These are phyloP conservation scores for Annulohypoxylon stygium DNA, from an alignment of 495 filamentous ascomycete genomes.

Conservation along the genomic window DNA sequence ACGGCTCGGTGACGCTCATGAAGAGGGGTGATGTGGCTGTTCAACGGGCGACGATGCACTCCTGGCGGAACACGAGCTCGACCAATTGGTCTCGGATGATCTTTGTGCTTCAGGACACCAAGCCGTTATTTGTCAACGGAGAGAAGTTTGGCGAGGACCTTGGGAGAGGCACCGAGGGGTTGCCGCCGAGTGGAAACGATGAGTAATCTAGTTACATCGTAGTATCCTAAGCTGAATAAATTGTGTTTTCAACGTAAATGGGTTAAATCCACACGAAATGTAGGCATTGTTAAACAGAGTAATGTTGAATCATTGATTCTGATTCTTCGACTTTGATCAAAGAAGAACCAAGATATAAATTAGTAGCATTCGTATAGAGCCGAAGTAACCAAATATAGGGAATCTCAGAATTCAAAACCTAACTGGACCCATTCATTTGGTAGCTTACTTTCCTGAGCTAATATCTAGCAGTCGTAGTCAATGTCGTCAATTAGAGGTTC, in stretches of 20 bases:
- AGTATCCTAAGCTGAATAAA: not conserved
- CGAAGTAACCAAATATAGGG: no score
- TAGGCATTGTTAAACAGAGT: no score
- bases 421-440: no score
- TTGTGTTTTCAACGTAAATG: no score
- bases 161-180: conserved; percentile 52
- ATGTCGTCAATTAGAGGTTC: not conserved
- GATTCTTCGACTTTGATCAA: no score
- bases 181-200: conserved; percentile 59
- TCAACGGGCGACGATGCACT: conserved; percentile 77
- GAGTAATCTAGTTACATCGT: conserved; percentile 4
- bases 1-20: conserved; percentile 67
- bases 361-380: no score
- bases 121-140: conserved; percentile 60
- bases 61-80: conserved; percentile 70
- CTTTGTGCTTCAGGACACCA: conserved; percentile 52
- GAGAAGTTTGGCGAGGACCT: conserved; percentile 64
- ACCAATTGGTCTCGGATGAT: conserved; percentile 56
- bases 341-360: no score
- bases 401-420: no score
- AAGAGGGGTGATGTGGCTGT: conserved; percentile 72
- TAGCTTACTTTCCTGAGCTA: no score
- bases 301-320: no score
- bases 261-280: no score
- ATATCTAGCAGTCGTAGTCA: no score